Evolutionary conservation across 805 yeast species (phyloP), one percentile per base, ranked within the genome.

Genomic region (Barnettozyma botsteinii): DNA sequence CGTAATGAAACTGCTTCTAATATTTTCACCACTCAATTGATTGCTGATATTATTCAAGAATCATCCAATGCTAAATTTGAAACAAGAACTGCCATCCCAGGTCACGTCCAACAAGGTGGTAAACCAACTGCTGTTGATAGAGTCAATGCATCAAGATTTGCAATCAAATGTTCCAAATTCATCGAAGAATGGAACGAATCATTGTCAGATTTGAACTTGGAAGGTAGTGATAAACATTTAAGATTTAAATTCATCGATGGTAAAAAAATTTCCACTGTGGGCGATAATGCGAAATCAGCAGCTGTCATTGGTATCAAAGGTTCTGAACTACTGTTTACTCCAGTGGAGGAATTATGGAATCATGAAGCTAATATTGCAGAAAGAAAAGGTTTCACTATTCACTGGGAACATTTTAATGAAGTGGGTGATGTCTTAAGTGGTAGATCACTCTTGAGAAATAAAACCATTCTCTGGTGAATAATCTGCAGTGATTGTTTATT

Each of bases 91-190:
- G 98, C 98, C 13, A 78, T 89, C 45, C 98, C 98, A 21, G 98
- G 98, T 23, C 98, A 91, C 59, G 93, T 91, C 43, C 98, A 93
- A 71, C 98, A 93, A 66, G 98, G 98, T 60, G 93, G 89, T 45
- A 75, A 79, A 39, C 98, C 98, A 37, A 81, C 96, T 7, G 87
- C 98, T 7, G 84, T 89, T 69, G 98, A 93, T 61, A 79, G 98
- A 62, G 81, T 88, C 28, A 75, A 81, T 49, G 96, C 95, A 7
- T 80, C 89, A 6, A 77, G 98, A 60, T 82, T 83, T 61, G 96
- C 96, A 4, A 83, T 91, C 51, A 83, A 80, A 64, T 87, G 96
- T 42, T 81, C 89, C 42, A 83, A 87, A 60, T 93, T 85, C 61
- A 77, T 91, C 49, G 98, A 93, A 62, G 72, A 79, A 18, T 69